Evolutionary conservation across 495 filamentous ascomycete species (phyloP), one percentile per base, ranked within the genome.

Genomic region (Penicillium pancosmium): DNA sequence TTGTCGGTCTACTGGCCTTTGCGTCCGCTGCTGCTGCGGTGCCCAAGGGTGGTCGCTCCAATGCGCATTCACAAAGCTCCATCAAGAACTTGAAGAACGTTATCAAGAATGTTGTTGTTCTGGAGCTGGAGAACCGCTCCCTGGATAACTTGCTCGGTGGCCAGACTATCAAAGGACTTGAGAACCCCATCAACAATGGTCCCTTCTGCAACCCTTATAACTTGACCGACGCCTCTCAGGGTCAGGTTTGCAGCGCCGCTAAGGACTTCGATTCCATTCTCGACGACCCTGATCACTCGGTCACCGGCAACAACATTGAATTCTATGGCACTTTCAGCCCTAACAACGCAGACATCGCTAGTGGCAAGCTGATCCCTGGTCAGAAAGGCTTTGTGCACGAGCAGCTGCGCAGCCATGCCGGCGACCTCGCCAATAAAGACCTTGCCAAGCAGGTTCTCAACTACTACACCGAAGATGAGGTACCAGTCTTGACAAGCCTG

Each of bases 261-360:
- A 71, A 71, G 53, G 73, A 75, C 66, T 77, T 70, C 56, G 74
- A 84, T 62, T 76, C 76, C 0, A 66, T 77, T 16, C 43, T 70
- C 9, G 71, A 84, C 61, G 80, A 84, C 62, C 80, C 81, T 13
- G 74, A 78, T 59, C 81, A 84, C 65, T 68, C 73, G 27, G 71
- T 84, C 48, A 73, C 69, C 18, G 80, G 79, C 52, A 78, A 78
- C 63, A 84, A 82, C 64, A 74, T 82, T 57, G 69, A 84, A 68
- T 73, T 82, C 68, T 82, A 74, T 56, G 73, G 76, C 50, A 74
- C 69, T 12, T 81, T 70, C 50, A 61, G 57, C 10, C 80, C 81
- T 0, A 66, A 72, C 66, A 77, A 82, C 35, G 60, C 38, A 5
- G 62, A 57, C 12, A 75, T 79, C 60, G 73, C 69, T 7, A 44